A percentile compares a stretch with the other conserved stretches of the same genome.
Evolutionary conservation across 1,139 yeast species (phyloP).

Genomic region (Diutina pseudorugosa): DNA sequence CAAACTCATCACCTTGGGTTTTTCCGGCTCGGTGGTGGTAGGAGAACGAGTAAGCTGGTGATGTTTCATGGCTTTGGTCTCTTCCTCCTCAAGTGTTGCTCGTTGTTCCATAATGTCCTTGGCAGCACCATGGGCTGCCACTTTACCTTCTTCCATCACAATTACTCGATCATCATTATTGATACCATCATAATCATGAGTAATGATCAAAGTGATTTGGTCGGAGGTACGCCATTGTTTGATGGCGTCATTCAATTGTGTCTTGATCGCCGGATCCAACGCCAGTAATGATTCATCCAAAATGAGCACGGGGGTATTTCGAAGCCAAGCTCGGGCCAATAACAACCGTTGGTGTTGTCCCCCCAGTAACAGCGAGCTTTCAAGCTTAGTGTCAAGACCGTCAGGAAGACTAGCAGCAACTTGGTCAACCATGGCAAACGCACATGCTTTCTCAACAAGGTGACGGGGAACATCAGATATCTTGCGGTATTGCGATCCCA

Average conservation of each 20-base stretch:
- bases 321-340: conserved; percentile 66
- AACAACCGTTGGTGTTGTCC: conserved; percentile 83
- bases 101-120: neutral
- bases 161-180: conserved; percentile 40
- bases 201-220: conserved; percentile 66
- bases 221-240: conserved; percentile 44
- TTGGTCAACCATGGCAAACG: conserved; percentile 37
- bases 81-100: neutral
- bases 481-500: neutral
- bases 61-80: neutral
- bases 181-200: conserved; percentile 63
- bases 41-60: neutral
- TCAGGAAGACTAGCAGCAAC: conserved; percentile 34
- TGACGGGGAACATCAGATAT: conserved; percentile 12
- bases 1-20: conserved; percentile 15
- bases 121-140: neutral
- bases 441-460: conserved; percentile 32
- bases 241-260: conserved; percentile 33
- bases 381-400: conserved; percentile 43
- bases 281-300: conserved; percentile 85
- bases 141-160: conserved; percentile 43
- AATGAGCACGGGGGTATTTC: conserved; percentile 62
- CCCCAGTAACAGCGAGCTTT: conserved; percentile 59
- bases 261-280: conserved; percentile 42
- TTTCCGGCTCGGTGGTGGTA: neutral